phyloP scores from a whole-genome alignment of 495 filamentous ascomycete genomes.

The Hypoxylon perforatum region DNA sequence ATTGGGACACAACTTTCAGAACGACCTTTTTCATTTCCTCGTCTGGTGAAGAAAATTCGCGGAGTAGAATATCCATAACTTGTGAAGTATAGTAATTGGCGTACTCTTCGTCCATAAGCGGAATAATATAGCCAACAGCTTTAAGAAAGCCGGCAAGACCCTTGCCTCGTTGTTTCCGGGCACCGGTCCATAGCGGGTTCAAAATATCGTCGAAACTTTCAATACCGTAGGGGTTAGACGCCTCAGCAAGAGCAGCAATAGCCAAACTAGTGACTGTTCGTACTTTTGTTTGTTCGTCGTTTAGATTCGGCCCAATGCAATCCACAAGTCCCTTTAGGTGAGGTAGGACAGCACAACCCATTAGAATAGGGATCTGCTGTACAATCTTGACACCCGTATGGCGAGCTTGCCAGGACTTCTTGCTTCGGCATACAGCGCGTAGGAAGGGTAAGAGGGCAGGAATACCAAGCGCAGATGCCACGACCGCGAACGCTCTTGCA shows the following conservation, averaged over 20 bases:
- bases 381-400: constrained; percentile 99
- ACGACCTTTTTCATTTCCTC: constrained; percentile 99
- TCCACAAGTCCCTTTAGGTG: constrained; percentile 97
- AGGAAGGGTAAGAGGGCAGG: constrained; percentile 95
- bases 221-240: constrained; percentile 97
- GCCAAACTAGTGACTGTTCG: constrained; percentile 94
- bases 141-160: constrained; percentile 96
- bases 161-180: constrained; percentile 95
- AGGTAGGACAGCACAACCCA: constrained; percentile 97
- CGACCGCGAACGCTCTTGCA: constrained; percentile 95
- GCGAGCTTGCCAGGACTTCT: constrained; percentile 98
- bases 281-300: constrained; percentile 98
- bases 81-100: constrained; percentile 98
- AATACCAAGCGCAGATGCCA: constrained; percentile 95
- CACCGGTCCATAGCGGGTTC: constrained; percentile 96
- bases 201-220: constrained; percentile 98
- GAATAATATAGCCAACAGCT: constrained; percentile 97
- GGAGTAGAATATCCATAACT: constrained; percentile 97
- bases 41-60: constrained; percentile 95
- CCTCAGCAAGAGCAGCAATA: constrained; percentile 95
- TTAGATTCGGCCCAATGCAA: constrained; percentile 93
- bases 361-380: constrained; percentile 98
- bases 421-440: constrained; percentile 93
- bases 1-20: constrained; percentile 97
- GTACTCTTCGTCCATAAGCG: constrained; percentile 99